Percentiles rank a stretch among this genome's conserved stretches.
Conservation (phyloP, 1,139 yeast genomes). For the Yamadazyma pseudoaaseri region DNA sequence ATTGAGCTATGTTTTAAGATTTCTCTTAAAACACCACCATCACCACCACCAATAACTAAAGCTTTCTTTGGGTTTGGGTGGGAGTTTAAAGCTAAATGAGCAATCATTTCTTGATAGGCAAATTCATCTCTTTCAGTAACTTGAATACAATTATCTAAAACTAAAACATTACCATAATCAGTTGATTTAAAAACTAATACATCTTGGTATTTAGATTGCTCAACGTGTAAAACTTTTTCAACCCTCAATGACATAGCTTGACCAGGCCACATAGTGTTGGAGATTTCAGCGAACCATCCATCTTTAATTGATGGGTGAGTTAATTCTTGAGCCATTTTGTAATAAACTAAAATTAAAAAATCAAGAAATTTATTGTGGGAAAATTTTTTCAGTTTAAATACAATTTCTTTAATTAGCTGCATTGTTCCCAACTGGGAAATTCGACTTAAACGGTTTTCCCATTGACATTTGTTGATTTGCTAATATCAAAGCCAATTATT, state of each 20-base stretch:
- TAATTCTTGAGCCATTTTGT: conserved; percentile 41
- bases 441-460: conserved; percentile 1
- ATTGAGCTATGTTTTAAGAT: conserved; percentile 81
- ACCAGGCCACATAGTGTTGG: conserved; percentile 93
- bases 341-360: background rate
- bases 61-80: conserved; percentile 91
- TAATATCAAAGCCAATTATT: too few relatives aligned
- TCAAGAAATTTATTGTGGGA: conserved; percentile 1
- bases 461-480: background rate
- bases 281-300: conserved; percentile 91
- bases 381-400: conserved; percentile 4
- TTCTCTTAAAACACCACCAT: conserved; percentile 94
- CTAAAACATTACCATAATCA: conserved; percentile 87
- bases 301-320: conserved; percentile 71
- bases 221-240: conserved; percentile 76
- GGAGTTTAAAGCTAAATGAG: conserved; percentile 84
- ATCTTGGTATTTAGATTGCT: conserved; percentile 83
- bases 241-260: conserved; percentile 88
- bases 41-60: conserved; percentile 93
- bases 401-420: background rate
- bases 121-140: conserved; percentile 94
- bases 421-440: conserved; percentile 3
- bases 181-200: conserved; percentile 85
- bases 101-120: conserved; percentile 92
- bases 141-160: conserved; percentile 87